Percentiles rank a stretch among this genome's conserved stretches.
Evolutionary conservation across 139 green algal species (phyloP).

Genomic region (Tetradesmus lagerheimii): DNA sequence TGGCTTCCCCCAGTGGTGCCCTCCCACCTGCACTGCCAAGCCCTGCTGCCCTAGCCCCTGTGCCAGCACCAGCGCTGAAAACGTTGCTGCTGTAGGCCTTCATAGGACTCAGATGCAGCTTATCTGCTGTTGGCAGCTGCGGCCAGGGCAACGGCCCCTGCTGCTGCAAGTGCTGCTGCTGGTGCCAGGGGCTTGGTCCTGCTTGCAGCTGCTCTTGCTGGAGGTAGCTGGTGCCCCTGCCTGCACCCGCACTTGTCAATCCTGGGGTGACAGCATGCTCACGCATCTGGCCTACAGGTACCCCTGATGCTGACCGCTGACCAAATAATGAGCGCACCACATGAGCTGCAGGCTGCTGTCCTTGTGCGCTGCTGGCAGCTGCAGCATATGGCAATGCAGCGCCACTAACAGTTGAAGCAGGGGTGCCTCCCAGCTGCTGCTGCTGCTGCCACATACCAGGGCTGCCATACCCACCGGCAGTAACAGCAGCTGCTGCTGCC

Average conservation of each 20-base stretch:
- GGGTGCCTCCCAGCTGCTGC: background rate
- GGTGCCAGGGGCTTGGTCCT: background rate
- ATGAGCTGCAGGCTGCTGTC: background rate
- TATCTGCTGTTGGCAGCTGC: background rate
- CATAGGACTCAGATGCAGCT: slow-evolving; percentile 18
- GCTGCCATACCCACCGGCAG: background rate
- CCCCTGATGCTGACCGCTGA: background rate
- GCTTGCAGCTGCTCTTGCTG: slow-evolving; percentile 12
- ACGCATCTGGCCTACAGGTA: background rate
- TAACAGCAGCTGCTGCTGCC: background rate
- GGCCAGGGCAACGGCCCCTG: slow-evolving; percentile 25
- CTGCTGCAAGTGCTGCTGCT: slow-evolving; percentile 26
- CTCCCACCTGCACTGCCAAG: background rate
- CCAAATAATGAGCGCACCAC: background rate
- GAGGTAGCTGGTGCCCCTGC: background rate
- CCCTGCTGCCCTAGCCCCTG: background rate
- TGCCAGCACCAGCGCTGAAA: background rate
- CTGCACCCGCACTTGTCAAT: background rate
- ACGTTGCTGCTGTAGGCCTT: slow-evolving; percentile 4
- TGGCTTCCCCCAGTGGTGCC: background rate
- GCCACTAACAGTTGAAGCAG: background rate
- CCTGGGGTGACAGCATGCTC: background rate
- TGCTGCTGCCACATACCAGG: background rate
- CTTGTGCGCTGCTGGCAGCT: background rate
- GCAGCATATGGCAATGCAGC: background rate